phyloP scores from a whole-genome alignment of 768 basidiomycete species.

The Tephrocybe sp. region DNA sequence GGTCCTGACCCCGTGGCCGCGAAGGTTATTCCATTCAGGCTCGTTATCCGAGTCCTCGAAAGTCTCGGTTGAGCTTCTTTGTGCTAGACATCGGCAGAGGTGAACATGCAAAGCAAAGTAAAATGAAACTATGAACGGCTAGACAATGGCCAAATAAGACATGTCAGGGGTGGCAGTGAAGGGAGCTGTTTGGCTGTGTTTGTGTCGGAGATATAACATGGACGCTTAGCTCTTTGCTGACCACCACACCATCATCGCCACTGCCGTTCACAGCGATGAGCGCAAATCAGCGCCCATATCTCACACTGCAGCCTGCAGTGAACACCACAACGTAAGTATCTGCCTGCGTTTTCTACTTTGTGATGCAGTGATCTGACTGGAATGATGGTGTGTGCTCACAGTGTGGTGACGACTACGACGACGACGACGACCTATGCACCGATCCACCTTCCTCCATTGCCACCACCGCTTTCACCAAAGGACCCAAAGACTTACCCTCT shows the following conservation, averaged over 20 bases:
- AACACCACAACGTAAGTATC: conserved; percentile 76
- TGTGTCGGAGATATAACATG: conserved; percentile 2
- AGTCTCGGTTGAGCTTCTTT: no score
- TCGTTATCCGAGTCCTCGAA: no score
- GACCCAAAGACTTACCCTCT: conserved; percentile 81
- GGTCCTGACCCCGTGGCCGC: not conserved
- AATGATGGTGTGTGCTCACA: conserved; percentile 33
- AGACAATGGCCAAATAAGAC: not conserved
- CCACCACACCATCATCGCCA: conserved; percentile 20
- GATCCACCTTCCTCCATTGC: conserved; percentile 75
- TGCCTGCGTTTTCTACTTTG: conserved; percentile 13
- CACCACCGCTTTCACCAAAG: conserved; percentile 66
- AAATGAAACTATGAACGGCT: not conserved
- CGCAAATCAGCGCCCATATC: conserved; percentile 59
- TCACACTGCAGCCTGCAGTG: conserved; percentile 77
- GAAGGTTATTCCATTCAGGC: not conserved
- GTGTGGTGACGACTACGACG: conserved; percentile 88
- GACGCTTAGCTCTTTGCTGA: conserved; percentile 14
- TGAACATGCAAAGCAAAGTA: not conserved
- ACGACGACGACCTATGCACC: conserved; percentile 89
- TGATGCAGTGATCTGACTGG: conserved; percentile 18
- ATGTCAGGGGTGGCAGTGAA: not conserved
- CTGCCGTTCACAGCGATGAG: conserved; percentile 48
- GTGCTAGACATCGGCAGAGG: not conserved
- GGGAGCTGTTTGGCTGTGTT: conserved; percentile 16